Conservation (phyloP, 129 eudicot species). For the Lonicera japonica region DNA sequence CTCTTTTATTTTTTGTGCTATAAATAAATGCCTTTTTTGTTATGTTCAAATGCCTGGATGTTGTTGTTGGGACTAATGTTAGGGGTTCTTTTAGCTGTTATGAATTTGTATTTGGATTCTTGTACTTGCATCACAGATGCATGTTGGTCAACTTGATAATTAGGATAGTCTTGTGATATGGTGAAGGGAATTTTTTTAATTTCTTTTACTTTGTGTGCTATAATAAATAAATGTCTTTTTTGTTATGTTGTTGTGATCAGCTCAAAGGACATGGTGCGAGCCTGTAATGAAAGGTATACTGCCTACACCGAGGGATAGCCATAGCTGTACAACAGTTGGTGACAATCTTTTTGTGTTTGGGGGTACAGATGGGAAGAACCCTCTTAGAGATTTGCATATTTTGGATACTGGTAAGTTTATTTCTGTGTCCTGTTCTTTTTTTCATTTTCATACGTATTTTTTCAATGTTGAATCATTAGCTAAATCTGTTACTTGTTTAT, state of each 20-base stretch:
- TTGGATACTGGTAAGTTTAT: slow-evolving; percentile 77
- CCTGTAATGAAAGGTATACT: slow-evolving; percentile 64
- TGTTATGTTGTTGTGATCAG: slow-evolving; percentile 31
- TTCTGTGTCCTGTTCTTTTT: background rate
- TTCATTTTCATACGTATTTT: slow-evolving; percentile 4
- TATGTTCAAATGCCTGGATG: no score
- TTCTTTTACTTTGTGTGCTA: background rate
- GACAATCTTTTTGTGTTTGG: slow-evolving; percentile 84
- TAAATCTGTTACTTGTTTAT: background rate
- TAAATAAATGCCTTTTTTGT: no score
- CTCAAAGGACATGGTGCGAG: slow-evolving; percentile 62
- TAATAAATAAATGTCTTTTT: background rate
- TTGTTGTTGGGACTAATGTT: no score
- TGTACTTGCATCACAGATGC: background rate
- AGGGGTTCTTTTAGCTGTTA: no score
- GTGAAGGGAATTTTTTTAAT: no score
- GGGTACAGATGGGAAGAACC: slow-evolving; percentile 81
- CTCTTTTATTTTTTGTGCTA: no score
- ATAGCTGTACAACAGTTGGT: slow-evolving; percentile 87
- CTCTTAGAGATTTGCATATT: slow-evolving; percentile 76
- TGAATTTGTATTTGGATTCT: no score
- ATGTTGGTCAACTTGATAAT: background rate
- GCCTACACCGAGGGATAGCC: slow-evolving; percentile 94
- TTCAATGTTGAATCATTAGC: background rate
- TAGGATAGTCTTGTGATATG: background rate